These are phyloP conservation scores for Metschnikowia matae DNA, from an alignment of 805 yeast species.

Conservation along the genomic window DNA sequence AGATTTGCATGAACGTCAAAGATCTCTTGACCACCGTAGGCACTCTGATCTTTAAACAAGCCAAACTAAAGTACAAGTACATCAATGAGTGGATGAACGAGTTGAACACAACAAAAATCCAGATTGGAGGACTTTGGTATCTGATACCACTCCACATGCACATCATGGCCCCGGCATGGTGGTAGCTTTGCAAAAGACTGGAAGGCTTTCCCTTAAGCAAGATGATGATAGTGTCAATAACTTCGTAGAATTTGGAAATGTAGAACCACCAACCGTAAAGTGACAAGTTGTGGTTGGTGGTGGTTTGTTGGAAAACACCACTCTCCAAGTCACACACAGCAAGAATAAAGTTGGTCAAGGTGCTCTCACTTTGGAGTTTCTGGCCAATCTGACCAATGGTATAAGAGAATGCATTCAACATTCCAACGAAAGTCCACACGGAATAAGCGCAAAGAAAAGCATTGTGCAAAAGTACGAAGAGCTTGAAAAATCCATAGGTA, in stretches of 20 bases:
- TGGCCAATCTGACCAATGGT: slow-evolving; percentile 25
- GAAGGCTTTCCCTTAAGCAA: slow-evolving; percentile 65
- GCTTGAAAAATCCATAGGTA: slow-evolving; percentile 42
- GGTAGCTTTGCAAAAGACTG: slow-evolving; percentile 66
- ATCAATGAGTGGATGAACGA: slow-evolving; percentile 73
- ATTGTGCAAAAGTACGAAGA: slow-evolving; percentile 58
- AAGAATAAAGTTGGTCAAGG: slow-evolving; percentile 51
- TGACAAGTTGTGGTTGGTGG: slow-evolving; percentile 36
- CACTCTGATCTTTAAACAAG: slow-evolving; percentile 54
- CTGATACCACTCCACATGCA: slow-evolving; percentile 80
- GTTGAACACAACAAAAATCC: slow-evolving; percentile 78
- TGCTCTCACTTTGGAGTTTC: slow-evolving; percentile 17
- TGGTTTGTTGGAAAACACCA: slow-evolving; percentile 48
- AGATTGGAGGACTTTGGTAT: slow-evolving; percentile 67
- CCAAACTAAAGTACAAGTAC: slow-evolving; percentile 65
- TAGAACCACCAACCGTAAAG: slow-evolving; percentile 65
- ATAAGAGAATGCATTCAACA: slow-evolving; percentile 47
- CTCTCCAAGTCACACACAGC: slow-evolving; percentile 56
- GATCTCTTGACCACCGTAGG: slow-evolving; percentile 55
- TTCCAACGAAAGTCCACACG: slow-evolving; percentile 67
- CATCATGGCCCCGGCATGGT: slow-evolving; percentile 76
- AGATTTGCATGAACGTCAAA: slow-evolving; percentile 63
- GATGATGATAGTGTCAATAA: slow-evolving; percentile 63
- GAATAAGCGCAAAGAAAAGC: slow-evolving; percentile 61
- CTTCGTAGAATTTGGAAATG: slow-evolving; percentile 67